Base-by-base conservation (phyloP, 2,329 filamentous ascomycete species). In the Exophiala alcalophila region DNA sequence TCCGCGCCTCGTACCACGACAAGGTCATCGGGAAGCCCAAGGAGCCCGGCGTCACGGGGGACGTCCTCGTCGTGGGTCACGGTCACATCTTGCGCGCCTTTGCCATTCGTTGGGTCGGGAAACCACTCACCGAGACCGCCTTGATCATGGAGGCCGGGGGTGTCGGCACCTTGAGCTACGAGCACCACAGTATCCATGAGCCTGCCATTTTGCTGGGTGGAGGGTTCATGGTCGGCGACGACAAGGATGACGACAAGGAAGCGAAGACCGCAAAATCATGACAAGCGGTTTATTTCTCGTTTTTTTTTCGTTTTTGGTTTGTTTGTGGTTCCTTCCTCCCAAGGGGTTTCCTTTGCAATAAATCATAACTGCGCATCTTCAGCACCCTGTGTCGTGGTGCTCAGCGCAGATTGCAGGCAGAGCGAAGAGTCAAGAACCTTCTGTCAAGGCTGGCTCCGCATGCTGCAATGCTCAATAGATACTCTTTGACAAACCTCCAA, bases 91-190 rank as follows among this genome's bases (percentile, higher is more conserved):
- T 96, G 39, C 75, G 90, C 11, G 86, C 87, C 0, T 88, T 96
- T 62, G 89, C 90, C 5, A 86, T 91, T 72, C 76, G 89, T 21
- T 96, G 90, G 90, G 76, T 82, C 0, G 79, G 80, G 0, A 84
- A 84, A 68, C 72, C 78, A 9, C 70, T 96, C 45, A 76, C 79
- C 40, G 82, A 88, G 35, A 88, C 87, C 26, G 78, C 81, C 4
- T 80, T 96, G 61, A 72, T 95, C 49, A 69, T 96, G n/a, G 90
- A 96, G 63, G 85, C 87, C 4, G 87, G 87, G n/a, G 87, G 86
- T 54, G 81, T 92, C 1, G 86, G 85, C 0, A 86, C 84, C 2
- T 61, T 94, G 56, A 91, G 84, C 64, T 94, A 92, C 61, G 86
- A 92, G 57, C 86, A 92, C 64, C 74, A 85, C 56, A 86, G 65